Conservation (phyloP, 805 yeast genomes). For the Cyberlindnera mississippiensis region DNA sequence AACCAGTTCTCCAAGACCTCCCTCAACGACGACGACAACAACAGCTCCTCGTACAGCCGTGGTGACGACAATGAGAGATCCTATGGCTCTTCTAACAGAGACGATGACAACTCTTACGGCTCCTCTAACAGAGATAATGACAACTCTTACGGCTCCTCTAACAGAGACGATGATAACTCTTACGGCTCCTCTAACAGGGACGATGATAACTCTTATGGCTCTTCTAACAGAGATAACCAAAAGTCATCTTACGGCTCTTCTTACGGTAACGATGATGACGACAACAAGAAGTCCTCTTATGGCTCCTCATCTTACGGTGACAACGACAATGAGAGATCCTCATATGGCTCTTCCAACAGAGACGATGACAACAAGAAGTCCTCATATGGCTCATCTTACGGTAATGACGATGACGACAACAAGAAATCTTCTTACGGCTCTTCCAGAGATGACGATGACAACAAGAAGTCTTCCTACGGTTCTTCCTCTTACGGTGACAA, state of each 20-base stretch:
- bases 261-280: conserved; percentile 3
- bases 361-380: conserved; percentile 1
- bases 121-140: conserved; percentile 3
- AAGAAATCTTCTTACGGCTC: conserved; percentile 1
- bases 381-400: conserved; percentile 3
- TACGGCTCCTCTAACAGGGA: conserved; percentile 3
- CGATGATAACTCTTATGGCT: conserved; percentile 6
- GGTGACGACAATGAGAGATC: conserved; percentile 4
- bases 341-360: conserved; percentile 4
- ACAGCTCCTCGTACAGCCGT: neutral
- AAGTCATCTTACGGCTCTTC: conserved; percentile 8
- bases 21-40: neutral
- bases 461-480: conserved; percentile 1
- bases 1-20: conserved; percentile 9
- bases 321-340: neutral
- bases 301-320: conserved; percentile 5
- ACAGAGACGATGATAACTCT: conserved; percentile 3
- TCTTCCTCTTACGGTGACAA: conserved; percentile 1
- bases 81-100: conserved; percentile 6
- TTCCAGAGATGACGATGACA: conserved; percentile 4
- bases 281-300: conserved; percentile 3
- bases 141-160: conserved; percentile 3
- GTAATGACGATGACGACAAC: neutral
- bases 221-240: neutral
- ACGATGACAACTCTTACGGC: conserved; percentile 6